Conservation (phyloP, 2,329 filamentous ascomycete species). For the Neopestalotiopsis sp. region DNA sequence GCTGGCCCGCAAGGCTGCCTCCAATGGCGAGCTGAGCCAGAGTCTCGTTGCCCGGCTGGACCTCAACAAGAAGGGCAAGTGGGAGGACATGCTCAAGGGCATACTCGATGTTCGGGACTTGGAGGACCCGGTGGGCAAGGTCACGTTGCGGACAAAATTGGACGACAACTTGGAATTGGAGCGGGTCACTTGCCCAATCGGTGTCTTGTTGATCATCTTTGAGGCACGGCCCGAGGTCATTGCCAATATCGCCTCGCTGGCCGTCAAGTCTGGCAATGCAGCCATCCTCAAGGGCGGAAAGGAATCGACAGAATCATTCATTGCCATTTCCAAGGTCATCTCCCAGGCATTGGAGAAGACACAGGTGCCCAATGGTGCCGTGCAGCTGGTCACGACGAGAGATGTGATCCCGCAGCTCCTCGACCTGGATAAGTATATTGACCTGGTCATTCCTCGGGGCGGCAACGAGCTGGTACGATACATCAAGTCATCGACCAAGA, state of each 20-base stretch:
- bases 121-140: constrained; percentile 86
- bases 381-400: constrained; percentile 93
- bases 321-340: constrained; percentile 86
- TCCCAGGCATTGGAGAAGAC: constrained; percentile 76
- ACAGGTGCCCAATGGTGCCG: constrained; percentile 80
- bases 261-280: constrained; percentile 96
- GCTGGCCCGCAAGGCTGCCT: constrained; percentile 73
- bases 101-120: constrained; percentile 87
- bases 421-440: constrained; percentile 83
- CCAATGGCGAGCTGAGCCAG: constrained; percentile 76
- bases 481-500: constrained; percentile 89
- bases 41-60: constrained; percentile 90
- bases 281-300: constrained; percentile 97
- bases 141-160: constrained; percentile 82
- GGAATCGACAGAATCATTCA: constrained; percentile 94
- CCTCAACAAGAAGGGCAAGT: constrained; percentile 85
- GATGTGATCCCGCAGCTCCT: constrained; percentile 91
- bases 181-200: constrained; percentile 91
- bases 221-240: constrained; percentile 98
- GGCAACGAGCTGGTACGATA: constrained; percentile 89
- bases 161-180: constrained; percentile 88
- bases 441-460: constrained; percentile 92
- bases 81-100: constrained; percentile 96
- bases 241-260: constrained; percentile 93
- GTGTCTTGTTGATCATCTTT: constrained; percentile 97